These are phyloP conservation scores for Lippia alba DNA, from an alignment of 305 asterid species.

Conservation along the genomic window DNA sequence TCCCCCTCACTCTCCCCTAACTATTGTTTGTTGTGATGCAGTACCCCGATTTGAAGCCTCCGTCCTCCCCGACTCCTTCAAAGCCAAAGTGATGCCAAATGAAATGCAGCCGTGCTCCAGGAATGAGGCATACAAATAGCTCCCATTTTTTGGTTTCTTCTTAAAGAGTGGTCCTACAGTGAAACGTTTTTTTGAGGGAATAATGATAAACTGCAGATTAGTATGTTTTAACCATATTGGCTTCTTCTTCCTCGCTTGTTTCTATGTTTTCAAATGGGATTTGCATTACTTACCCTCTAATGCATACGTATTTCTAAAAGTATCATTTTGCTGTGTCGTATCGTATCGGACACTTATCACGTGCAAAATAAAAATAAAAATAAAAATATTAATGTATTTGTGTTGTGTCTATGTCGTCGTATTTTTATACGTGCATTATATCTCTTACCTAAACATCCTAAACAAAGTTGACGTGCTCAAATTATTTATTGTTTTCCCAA, in stretches of 20 bases:
- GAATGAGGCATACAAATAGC: background rate
- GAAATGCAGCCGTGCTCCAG: constrained; percentile 2
- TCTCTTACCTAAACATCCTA: too few species aligned
- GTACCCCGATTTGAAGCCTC: constrained; percentile 90
- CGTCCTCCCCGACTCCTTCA: constrained; percentile 91
- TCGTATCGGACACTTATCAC: too few species aligned
- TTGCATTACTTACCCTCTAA: too few species aligned
- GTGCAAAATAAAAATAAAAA: too few species aligned
- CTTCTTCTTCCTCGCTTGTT: background rate
- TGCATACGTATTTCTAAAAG: too few species aligned
- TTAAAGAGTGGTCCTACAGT: background rate
- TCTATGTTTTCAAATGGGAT: background rate
- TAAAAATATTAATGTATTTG: too few species aligned
- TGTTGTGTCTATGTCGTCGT: too few species aligned
- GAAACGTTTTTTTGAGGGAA: constrained; percentile 6
- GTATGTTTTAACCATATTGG: background rate
- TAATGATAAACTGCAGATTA: background rate
- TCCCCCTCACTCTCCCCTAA: constrained; percentile 20
- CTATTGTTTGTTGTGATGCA: constrained; percentile 42
- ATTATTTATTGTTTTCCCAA: too few species aligned
- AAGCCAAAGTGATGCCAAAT: constrained; percentile 58
- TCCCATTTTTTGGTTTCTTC: background rate
- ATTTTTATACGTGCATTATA: too few species aligned
- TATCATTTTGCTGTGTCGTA: too few species aligned
- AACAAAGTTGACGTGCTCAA: too few species aligned